Percentiles rank a stretch among this genome's conserved stretches.
Evolutionary conservation across 768 basidiomycete genomes (phyloP).

Genomic region (Cystobasidium onofrii): DNA sequence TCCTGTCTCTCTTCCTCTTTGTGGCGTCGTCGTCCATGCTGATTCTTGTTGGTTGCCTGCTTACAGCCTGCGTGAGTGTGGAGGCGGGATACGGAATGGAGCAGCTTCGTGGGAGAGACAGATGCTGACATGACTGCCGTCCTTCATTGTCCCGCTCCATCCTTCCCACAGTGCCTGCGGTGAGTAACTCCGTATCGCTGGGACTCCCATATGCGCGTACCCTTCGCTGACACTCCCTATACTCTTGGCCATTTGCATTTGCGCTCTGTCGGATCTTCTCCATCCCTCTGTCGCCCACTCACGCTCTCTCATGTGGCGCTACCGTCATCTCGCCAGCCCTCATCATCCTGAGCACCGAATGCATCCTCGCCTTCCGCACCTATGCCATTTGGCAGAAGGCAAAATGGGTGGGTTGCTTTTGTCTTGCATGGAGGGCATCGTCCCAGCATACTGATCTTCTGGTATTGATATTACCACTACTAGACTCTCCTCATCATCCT

Average conservation of each 20-base stretch:
- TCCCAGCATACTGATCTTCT: not conserved
- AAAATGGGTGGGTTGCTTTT: not conserved
- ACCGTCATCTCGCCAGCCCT: not conserved
- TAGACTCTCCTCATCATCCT: not conserved
- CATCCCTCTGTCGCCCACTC: too few species aligned
- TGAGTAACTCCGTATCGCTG: too few species aligned
- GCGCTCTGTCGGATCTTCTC: too few species aligned
- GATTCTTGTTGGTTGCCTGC: not conserved
- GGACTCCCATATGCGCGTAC: too few species aligned
- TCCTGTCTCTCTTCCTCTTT: not conserved
- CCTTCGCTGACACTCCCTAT: too few species aligned
- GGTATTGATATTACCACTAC: too few species aligned
- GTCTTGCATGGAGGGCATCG: too few species aligned
- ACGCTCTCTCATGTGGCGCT: too few species aligned
- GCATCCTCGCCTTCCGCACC: constrained; percentile 19
- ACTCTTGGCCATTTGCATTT: too few species aligned
- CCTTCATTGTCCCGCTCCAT: too few species aligned
- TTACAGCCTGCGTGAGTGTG: not conserved
- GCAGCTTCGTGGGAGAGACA: too few species aligned
- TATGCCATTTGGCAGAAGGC: constrained; percentile 17
- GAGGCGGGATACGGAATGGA: not conserved
- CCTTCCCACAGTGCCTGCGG: not conserved
- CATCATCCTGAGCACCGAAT: constrained; percentile 7
- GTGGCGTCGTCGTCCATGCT: not conserved
- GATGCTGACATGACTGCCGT: too few species aligned